Percentiles rank a stretch among this genome's conserved stretches.
Evolutionary conservation across 768 basidiomycete genomes (phyloP).

Genomic region (Russula emetica): DNA sequence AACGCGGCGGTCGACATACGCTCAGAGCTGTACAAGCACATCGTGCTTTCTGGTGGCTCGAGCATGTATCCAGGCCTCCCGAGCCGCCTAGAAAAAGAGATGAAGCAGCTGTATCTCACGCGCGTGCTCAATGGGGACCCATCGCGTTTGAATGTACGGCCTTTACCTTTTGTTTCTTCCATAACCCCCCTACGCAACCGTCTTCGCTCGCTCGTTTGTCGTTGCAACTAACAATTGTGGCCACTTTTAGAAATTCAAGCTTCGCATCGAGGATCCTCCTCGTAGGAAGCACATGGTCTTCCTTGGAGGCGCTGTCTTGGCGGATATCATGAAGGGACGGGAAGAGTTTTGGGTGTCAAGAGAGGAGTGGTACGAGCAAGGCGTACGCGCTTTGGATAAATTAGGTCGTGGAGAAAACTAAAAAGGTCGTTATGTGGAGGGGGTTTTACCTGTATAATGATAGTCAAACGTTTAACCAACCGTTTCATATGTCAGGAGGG

Average conservation of each 20-base stretch:
- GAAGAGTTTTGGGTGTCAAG: slow-evolving; percentile 94
- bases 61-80: slow-evolving; percentile 99
- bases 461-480: slow-evolving; percentile 3
- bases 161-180: neutral
- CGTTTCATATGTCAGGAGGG: neutral
- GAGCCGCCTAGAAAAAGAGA: slow-evolving; percentile 95
- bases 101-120: slow-evolving; percentile 97
- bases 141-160: slow-evolving; percentile 75
- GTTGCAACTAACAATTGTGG: neutral
- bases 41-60: slow-evolving; percentile 95
- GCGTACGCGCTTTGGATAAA: slow-evolving; percentile 76
- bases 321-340: slow-evolving; percentile 95
- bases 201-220: neutral
- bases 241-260: slow-evolving; percentile 91
- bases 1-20: slow-evolving; percentile 85
- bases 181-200: neutral
- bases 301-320: slow-evolving; percentile 96
- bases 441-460: slow-evolving; percentile 18
- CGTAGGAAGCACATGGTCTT: slow-evolving; percentile 99
- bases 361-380: slow-evolving; percentile 95
- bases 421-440: neutral
- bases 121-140: slow-evolving; percentile 84
- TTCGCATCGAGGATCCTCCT: slow-evolving; percentile 96
- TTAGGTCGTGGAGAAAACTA: slow-evolving; percentile 60
- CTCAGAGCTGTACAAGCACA: slow-evolving; percentile 91